Base-by-base conservation (phyloP, 2,329 filamentous ascomycete species). In the Aaosphaeria pasadenensis region DNA sequence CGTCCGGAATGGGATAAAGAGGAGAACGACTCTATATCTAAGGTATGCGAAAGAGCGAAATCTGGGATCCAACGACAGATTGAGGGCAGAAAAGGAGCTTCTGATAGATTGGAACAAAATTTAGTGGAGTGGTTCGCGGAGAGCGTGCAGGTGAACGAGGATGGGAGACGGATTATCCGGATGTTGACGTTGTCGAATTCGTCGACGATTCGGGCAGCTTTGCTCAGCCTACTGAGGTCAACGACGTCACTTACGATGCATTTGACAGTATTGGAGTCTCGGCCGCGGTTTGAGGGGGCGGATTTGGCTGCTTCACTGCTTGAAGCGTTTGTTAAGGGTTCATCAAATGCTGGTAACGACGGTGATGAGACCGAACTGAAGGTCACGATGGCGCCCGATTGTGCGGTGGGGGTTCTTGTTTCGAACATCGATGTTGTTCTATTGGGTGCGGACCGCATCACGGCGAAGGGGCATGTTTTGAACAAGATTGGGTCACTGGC, bases 401-500 rank as follows among this genome's bases (percentile, higher is more conserved):
- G 82, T n/a, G 77, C 79, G 2, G 75, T 79, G 4, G 81, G 79
- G 1, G 62, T 81, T 7, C 81, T 82, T 1, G 74, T 78, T 4
- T 57, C 63, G 13, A 70, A 65, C n/a, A 71, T 80, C 4, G 77
- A 87, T 54, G 45, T 85, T 1, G 68, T 88, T 2, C 66, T 89
- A 4, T 70, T 89, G 1, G 85, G 85, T 1, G 83, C 84, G 1
- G 85, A 88, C 59, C 71, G 81, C 4, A 83, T 89, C 46, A 78
- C 79, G 9, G 62, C 0, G 62, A 70, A 1, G 41, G 85, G 83
- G 2, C 77, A 80, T 30, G 79, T 87, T 13, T 83, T 78, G 63
- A 88, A 88, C 67, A 88, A 88, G 65, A 83, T 77, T 0, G 85
- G 85, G 0, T 85, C 82, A 1, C 65, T 87, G 5, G 77, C 82